Evolutionary conservation across 2,329 filamentous ascomycete genomes (phyloP).

Genomic region (Exophiala bonariae): DNA sequence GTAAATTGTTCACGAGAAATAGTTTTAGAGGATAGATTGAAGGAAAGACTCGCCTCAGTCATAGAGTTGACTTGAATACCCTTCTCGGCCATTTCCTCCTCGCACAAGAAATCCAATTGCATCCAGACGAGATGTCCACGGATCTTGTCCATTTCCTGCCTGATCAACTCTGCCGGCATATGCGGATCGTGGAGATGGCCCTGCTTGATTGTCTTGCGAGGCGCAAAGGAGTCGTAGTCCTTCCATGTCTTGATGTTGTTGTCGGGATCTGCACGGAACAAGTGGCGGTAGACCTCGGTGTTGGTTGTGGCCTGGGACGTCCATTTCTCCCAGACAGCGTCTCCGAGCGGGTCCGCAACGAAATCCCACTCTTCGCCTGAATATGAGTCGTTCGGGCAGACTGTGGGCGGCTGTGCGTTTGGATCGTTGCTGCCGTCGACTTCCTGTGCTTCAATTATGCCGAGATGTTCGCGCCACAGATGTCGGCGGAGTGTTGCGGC

Average conservation of each 20-base stretch:
- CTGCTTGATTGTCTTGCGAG: conserved; percentile 68
- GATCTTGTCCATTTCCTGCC: conserved; percentile 73
- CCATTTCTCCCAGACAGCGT: conserved; percentile 72
- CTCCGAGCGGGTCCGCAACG: conserved; percentile 72
- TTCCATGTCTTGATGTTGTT: conserved; percentile 84
- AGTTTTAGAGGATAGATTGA: background rate
- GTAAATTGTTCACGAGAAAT: background rate
- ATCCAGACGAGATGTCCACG: conserved; percentile 93
- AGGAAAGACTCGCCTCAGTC: conserved; percentile 79
- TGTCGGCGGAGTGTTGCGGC: conserved; percentile 79
- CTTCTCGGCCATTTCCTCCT: conserved; percentile 85
- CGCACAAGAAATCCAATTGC: conserved; percentile 81
- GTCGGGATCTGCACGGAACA: conserved; percentile 89
- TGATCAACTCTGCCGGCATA: conserved; percentile 70
- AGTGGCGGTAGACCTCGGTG: conserved; percentile 75
- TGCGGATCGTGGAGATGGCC: conserved; percentile 86
- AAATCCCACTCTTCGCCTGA: conserved; percentile 67
- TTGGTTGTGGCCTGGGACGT: conserved; percentile 70
- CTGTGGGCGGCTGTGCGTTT: conserved; percentile 75
- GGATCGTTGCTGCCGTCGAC: conserved; percentile 64
- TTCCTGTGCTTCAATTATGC: conserved; percentile 73
- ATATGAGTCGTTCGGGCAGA: conserved; percentile 70
- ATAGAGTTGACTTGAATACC: conserved; percentile 82
- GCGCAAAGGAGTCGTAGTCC: conserved; percentile 78
- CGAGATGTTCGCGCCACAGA: conserved; percentile 89